These are phyloP conservation scores for Xylariaceae sp. DNA, from an alignment of 2,329 filamentous ascomycete species.

Conservation along the genomic window DNA sequence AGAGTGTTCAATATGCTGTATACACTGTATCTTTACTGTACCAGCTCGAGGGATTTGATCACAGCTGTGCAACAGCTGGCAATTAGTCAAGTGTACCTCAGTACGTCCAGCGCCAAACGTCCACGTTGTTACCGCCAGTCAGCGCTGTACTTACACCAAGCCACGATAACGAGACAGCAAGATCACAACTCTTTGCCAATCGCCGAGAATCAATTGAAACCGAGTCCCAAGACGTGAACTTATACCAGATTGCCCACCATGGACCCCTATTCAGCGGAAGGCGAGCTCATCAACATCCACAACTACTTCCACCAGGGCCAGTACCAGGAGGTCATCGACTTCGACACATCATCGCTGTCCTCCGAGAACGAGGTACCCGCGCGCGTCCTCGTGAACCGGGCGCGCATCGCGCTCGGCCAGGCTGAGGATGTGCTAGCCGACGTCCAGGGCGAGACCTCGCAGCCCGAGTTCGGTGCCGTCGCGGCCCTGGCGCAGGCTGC, in stretches of 20 bases:
- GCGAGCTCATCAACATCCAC: conserved; percentile 67
- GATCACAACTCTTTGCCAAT: background rate
- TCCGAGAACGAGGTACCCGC: conserved; percentile 71
- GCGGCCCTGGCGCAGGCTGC: conserved; percentile 66
- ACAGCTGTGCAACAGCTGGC: background rate
- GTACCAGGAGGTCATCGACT: conserved; percentile 80
- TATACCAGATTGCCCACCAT: conserved; percentile 37
- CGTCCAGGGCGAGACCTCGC: conserved; percentile 52
- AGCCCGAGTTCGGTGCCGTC: conserved; percentile 71
- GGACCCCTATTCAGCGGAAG: conserved; percentile 67
- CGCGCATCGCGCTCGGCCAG: conserved; percentile 77
- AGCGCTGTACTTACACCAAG: background rate
- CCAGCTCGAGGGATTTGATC: background rate
- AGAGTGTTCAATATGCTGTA: background rate
- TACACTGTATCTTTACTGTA: background rate
- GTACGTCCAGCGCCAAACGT: conserved; percentile 1
- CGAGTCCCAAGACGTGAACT: background rate
- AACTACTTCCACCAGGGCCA: conserved; percentile 73
- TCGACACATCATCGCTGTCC: conserved; percentile 75
- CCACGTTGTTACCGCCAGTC: conserved; percentile 1
- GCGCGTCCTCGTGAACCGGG: conserved; percentile 72
- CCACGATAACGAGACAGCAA: background rate
- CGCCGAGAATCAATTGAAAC: background rate
- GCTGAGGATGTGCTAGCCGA: conserved; percentile 66
- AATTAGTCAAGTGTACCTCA: background rate